phyloP scores from a whole-genome alignment of 1,284 basidiomycete species.

The Heterobasidion irregulare region DNA sequence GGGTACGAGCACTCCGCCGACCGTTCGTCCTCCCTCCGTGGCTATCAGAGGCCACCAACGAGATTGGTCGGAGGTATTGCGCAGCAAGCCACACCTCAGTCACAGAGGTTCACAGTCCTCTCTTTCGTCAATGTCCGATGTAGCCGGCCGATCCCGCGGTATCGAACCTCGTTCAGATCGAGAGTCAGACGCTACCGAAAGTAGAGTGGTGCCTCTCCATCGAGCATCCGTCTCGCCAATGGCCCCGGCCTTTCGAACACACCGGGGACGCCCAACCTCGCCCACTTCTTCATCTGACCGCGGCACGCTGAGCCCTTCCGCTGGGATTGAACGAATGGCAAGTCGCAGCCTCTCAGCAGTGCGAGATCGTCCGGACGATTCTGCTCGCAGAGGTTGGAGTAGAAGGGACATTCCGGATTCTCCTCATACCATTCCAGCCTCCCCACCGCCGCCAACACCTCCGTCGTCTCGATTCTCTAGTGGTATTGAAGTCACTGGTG shows the following conservation, averaged over 20 bases:
- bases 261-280: conserved; percentile 2
- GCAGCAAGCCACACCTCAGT: conserved; percentile 26
- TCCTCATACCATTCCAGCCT: conserved; percentile 29
- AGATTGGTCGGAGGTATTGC: conserved; percentile 45
- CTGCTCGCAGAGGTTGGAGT: conserved; percentile 23
- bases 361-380: conserved; percentile 5
- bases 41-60: conserved; percentile 13
- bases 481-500: conserved; percentile 15
- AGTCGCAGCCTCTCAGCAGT: conserved; percentile 3
- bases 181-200: conserved; percentile 45
- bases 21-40: conserved; percentile 24
- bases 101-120: conserved; percentile 54
- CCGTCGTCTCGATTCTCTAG: conserved; percentile 16
- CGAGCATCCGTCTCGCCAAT: conserved; percentile 64
- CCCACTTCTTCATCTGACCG: conserved; percentile 9
- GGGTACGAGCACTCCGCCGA: conserved; percentile 25
- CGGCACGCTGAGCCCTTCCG: conserved; percentile 6
- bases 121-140: conserved; percentile 50
- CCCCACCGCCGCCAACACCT: conserved; percentile 34
- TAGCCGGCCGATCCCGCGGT: conserved; percentile 10
- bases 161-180: conserved; percentile 31
- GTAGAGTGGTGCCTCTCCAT: conserved; percentile 54
- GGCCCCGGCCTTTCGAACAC: conserved; percentile 42
- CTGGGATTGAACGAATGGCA: background rate
- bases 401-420: conserved; percentile 28